phyloP scores from a whole-genome alignment of 2,329 filamentous ascomycete genomes.

The Paradendryphiella salina region DNA sequence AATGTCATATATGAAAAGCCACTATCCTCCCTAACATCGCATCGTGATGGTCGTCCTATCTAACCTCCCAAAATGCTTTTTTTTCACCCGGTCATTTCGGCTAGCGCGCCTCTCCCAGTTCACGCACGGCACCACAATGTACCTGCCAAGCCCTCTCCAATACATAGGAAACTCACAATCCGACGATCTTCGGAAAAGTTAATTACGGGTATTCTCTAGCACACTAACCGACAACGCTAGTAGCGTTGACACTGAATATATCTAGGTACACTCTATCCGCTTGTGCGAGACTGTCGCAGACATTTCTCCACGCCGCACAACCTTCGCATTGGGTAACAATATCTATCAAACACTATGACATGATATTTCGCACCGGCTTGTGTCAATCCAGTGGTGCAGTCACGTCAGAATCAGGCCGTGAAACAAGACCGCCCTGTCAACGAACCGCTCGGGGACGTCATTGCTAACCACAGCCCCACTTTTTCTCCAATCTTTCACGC shows the following conservation, averaged over 20 bases:
- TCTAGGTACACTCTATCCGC: not conserved
- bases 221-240: not conserved
- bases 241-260: slow-evolving; percentile 1
- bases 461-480: not conserved
- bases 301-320: too few species aligned
- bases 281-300: not conserved
- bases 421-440: not conserved
- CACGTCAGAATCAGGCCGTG: not conserved
- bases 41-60: not conserved
- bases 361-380: not conserved
- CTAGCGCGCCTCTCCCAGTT: too few species aligned
- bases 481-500: not conserved
- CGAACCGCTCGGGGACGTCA: not conserved
- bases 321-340: too few species aligned
- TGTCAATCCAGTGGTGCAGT: not conserved
- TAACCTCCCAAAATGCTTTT: too few species aligned
- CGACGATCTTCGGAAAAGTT: slow-evolving; percentile 12
- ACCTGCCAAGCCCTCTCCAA: not conserved
- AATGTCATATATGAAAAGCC: not conserved
- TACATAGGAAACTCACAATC: not conserved
- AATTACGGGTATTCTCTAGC: not conserved
- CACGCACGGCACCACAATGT: too few species aligned
- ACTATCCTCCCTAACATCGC: not conserved
- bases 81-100: too few species aligned
- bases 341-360: not conserved